Conservation (phyloP, 2,329 filamentous ascomycete genomes). For the Exophiala dermatitidis region DNA sequence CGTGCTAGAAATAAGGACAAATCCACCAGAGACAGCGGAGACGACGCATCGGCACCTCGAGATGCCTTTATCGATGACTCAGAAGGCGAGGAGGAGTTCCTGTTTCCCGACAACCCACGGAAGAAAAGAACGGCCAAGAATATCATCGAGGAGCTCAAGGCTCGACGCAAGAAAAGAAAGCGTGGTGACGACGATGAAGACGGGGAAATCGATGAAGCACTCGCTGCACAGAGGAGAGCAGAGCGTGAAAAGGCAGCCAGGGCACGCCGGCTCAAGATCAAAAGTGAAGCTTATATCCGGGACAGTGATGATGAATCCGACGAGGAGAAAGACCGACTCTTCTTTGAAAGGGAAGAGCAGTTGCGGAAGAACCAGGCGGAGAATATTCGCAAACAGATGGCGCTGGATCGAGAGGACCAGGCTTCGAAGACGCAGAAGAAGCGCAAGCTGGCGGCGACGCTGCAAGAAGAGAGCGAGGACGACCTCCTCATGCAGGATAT, state of each 20-base stretch:
- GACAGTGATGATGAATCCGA: constrained; percentile 87
- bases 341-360: constrained; percentile 69
- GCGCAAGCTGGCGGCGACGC: constrained; percentile 6
- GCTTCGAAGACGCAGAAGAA: constrained; percentile 3
- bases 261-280: constrained; percentile 73
- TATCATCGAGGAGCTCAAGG: constrained; percentile 49
- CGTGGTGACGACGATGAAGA: constrained; percentile 40
- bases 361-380: constrained; percentile 52
- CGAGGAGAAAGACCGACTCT: constrained; percentile 62
- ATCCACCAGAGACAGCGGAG: constrained; percentile 30
- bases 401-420: constrained; percentile 30
- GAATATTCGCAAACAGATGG: constrained; percentile 44
- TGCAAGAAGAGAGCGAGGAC: constrained; percentile 15
- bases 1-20: constrained; percentile 47
- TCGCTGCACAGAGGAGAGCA: constrained; percentile 52
- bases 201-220: constrained; percentile 57
- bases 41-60: constrained; percentile 35
- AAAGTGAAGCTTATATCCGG: constrained; percentile 74
- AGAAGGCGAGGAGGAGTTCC: constrained; percentile 51
- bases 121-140: constrained; percentile 39
- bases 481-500: constrained; percentile 18
- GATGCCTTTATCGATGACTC: constrained; percentile 60
- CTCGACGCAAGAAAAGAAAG: constrained; percentile 48
- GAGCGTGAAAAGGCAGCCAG: constrained; percentile 59
- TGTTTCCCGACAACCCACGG: constrained; percentile 56